Conservation (phyloP, 2,329 filamentous ascomycete genomes). For the Emmonsia crescens region DNA sequence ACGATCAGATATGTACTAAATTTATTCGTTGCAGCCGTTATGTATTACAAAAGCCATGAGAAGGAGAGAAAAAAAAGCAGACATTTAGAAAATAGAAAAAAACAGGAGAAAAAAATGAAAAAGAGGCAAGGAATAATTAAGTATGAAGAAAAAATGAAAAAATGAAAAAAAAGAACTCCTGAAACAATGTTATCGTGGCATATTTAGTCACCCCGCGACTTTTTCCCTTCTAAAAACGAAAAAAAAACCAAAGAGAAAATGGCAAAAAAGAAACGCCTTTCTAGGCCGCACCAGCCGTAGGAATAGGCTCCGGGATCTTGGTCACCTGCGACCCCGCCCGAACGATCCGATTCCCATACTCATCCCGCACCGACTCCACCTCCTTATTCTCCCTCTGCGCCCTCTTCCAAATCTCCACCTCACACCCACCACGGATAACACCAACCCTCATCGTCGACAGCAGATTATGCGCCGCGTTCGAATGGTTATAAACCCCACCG, state of each 20-base stretch:
- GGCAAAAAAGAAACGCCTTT: not conserved
- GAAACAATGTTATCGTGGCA: not conserved
- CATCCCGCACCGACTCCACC: constrained; percentile 68
- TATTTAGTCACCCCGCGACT: not conserved
- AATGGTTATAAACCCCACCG: constrained; percentile 80
- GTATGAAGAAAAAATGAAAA: too few species aligned
- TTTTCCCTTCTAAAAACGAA: not conserved
- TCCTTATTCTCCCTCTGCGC: constrained; percentile 77
- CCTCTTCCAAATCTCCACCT: constrained; percentile 90
- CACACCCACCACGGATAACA: constrained; percentile 74
- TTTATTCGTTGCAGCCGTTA: not conserved
- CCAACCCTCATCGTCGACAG: constrained; percentile 80
- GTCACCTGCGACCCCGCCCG: constrained; percentile 79
- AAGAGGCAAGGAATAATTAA: not conserved
- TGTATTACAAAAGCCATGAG: not conserved
- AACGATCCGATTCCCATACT: constrained; percentile 68
- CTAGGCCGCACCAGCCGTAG: constrained; percentile 72
- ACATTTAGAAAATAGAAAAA: not conserved
- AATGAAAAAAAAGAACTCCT: not conserved
- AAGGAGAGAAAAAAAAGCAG: not conserved
- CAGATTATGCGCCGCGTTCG: constrained; percentile 80
- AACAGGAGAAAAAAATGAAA: too few species aligned
- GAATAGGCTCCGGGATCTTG: constrained; percentile 66
- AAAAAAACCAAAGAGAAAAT: constrained; percentile 8
- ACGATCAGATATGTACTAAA: not conserved